Conservation (phyloP, 2,329 filamentous ascomycete genomes). For the Emmonsiellopsis sp. region DNA sequence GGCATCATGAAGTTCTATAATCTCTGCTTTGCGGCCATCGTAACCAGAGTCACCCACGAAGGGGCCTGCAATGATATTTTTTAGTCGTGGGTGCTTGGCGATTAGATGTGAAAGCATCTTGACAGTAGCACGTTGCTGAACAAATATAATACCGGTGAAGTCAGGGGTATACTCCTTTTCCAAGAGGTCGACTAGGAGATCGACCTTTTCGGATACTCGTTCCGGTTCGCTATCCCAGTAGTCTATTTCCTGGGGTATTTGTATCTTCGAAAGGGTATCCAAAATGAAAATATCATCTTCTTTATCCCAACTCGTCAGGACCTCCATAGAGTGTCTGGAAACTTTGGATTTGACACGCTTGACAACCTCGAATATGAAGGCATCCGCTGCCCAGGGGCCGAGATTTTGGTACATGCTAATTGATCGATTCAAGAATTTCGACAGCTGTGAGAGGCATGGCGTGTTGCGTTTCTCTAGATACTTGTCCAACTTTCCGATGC, state of each 20-base stretch:
- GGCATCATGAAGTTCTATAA: conserved; percentile 42
- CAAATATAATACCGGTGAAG: conserved; percentile 57
- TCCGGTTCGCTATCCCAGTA: conserved; percentile 14
- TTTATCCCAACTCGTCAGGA: conserved; percentile 36
- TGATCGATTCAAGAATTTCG: conserved; percentile 44
- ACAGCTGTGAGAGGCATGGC: conserved; percentile 46
- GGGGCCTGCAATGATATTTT: conserved; percentile 34
- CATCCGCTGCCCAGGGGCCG: conserved; percentile 61
- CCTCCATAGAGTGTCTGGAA: conserved; percentile 15
- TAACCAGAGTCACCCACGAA: conserved; percentile 46
- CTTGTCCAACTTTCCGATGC: conserved; percentile 17
- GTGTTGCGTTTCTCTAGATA: conserved; percentile 25
- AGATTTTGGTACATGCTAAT: conserved; percentile 47
- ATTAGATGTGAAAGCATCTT: conserved; percentile 53
- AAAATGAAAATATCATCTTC: conserved; percentile 51
- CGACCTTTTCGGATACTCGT: conserved; percentile 49
- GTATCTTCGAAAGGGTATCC: conserved; percentile 25
- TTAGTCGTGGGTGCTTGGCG: conserved; percentile 39
- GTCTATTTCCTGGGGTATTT: conserved; percentile 9
- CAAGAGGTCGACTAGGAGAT: conserved; percentile 47
- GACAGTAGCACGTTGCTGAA: conserved; percentile 53
- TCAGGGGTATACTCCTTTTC: conserved; percentile 35
- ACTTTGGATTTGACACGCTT: conserved; percentile 21
- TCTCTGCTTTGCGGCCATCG: conserved; percentile 33
- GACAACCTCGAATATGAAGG: conserved; percentile 50